Base-by-base conservation (phyloP, 2,329 filamentous ascomycete genomes). In the Aspergillus sp. region DNA sequence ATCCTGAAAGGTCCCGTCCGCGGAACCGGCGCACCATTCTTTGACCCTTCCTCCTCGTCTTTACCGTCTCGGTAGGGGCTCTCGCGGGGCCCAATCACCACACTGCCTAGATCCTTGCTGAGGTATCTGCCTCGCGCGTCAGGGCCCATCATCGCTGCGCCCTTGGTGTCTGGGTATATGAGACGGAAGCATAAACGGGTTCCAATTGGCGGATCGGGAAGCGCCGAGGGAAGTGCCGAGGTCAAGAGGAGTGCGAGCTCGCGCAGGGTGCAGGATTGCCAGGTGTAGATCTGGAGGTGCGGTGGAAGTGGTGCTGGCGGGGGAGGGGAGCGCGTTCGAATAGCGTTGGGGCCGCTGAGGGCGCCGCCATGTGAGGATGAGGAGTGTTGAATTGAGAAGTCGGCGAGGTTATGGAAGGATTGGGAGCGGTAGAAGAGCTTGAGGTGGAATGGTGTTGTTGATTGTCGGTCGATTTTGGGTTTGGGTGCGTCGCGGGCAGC, bases 181-280 rank as follows among this genome's bases (percentile, higher is more conserved):
- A 97, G 85, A 52, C 93, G 90, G 79, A 95, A 98, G 63, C 87
- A 88, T n/a, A 97, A 84, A 57, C 94, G 88, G 8, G 93, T 94
- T 63, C 94, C 93, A 46, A 93, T 84, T 7, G 89, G 86, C 0
- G 91, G 91, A 43, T 84, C 81, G 0, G 93, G 92, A 3, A 97
- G 84, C 22, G 92, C 80, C 2, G 82, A 79, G 0, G 91, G 90
- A 1, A 91, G 82, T 1, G 89, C 84, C 54, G 86, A 85, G 30
- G 87, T 86, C 60, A 98, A 85, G 57, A 94, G 88, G 60, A 91
- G 87, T 23, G 90, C 89, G 41, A 98, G 87, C 76, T 97, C 93
- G 67, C 85, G 83, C 25, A 98, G 84, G 3, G 91, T 92, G 79
- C 91, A 94, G 70, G 86, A 87, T 60, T 87, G 85, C 91, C 92